Percentiles rank a stretch among this genome's conserved stretches.
Evolutionary conservation across 1,284 basidiomycete species (phyloP).

Genomic region (Apiotrichum veenhuisii): DNA sequence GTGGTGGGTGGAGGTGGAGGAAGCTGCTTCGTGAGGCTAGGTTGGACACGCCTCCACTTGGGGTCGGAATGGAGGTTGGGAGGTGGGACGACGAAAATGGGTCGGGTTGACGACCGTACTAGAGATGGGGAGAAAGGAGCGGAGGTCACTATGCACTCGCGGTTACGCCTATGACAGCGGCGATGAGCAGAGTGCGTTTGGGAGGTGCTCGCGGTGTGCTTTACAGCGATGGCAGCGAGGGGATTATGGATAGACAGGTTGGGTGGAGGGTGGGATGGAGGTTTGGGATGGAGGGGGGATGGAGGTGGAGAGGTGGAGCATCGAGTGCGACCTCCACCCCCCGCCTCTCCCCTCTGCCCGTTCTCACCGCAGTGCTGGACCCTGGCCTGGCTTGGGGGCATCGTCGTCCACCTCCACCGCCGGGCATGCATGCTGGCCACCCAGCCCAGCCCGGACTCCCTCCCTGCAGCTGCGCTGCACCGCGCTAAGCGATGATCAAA

Average conservation of each 20-base stretch:
- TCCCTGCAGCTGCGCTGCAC: no score
- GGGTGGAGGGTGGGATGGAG: background rate
- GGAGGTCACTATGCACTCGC: background rate
- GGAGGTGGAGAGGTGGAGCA: background rate
- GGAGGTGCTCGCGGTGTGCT: background rate
- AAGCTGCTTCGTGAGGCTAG: background rate
- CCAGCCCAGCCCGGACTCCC: no score
- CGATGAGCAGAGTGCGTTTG: background rate
- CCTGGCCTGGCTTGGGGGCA: no score
- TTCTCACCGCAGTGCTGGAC: no score
- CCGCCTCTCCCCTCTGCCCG: no score
- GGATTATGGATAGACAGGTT: background rate
- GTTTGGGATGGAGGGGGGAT: background rate
- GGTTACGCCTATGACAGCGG: no score
- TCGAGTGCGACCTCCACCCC: background rate
- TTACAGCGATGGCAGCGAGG: background rate
- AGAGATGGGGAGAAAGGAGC: background rate
- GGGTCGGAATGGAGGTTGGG: background rate
- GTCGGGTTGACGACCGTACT: background rate
- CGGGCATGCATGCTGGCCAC: no score
- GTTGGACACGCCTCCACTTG: conserved; percentile 6
- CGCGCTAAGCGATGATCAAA: background rate
- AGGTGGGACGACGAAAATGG: background rate
- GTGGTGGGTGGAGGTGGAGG: conserved; percentile 11
- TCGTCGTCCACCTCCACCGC: no score